Percentiles rank a stretch among this genome's conserved stretches.
Evolutionary conservation across 1,284 basidiomycete genomes (phyloP).

Genomic region (Leccinum subfulvum): DNA sequence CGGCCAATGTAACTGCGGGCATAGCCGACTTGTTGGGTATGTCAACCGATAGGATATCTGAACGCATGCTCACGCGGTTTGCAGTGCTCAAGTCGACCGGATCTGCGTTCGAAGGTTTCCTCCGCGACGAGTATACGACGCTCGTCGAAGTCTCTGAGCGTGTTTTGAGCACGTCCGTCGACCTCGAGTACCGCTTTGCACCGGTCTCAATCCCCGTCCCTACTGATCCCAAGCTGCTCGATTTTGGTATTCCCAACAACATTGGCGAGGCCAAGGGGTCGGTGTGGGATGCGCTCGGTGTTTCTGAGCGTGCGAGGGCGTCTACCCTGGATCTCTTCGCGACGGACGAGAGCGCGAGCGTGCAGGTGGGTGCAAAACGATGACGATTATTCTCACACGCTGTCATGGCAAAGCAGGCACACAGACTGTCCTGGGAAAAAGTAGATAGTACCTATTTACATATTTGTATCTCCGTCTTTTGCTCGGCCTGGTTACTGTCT

Average conservation of each 20-base stretch:
- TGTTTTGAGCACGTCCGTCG: conserved; percentile 85
- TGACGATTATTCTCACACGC: no score
- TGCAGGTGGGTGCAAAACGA: conserved; percentile 60
- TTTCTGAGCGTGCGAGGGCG: conserved; percentile 57
- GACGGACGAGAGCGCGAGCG: conserved; percentile 84
- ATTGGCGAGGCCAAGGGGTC: conserved; percentile 42
- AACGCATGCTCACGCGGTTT: neutral
- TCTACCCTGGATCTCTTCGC: conserved; percentile 85
- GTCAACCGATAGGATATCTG: conserved; percentile 18
- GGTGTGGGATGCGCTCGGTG: conserved; percentile 59
- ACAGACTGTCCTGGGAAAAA: no score
- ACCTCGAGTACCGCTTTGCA: conserved; percentile 67
- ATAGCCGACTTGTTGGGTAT: conserved; percentile 76
- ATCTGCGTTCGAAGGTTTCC: conserved; percentile 82
- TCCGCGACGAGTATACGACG: conserved; percentile 87
- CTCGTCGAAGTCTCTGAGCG: conserved; percentile 79
- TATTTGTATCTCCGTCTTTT: no score
- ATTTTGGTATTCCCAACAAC: conserved; percentile 47
- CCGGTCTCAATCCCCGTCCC: conserved; percentile 48
- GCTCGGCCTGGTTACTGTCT: no score
- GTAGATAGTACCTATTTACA: no score
- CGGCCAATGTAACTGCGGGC: conserved; percentile 66
- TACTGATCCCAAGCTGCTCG: conserved; percentile 46
- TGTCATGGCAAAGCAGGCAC: no score
- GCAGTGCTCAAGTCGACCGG: conserved; percentile 89